phyloP scores from a whole-genome alignment of 2,329 filamentous ascomycete species.

The Alternaria triticina region DNA sequence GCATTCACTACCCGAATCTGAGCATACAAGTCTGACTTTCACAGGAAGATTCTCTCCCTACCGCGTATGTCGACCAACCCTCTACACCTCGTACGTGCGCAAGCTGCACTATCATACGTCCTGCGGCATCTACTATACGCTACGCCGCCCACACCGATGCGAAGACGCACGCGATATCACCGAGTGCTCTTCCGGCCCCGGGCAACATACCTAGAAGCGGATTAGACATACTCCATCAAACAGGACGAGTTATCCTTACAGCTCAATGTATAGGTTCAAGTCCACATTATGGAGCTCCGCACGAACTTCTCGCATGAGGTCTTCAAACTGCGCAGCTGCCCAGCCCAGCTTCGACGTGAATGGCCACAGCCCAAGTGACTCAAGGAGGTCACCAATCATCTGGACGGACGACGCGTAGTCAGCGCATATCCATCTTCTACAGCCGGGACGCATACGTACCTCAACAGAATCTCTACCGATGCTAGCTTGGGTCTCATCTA shows the following conservation, averaged over 20 bases:
- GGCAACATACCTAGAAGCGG: constrained; percentile 35
- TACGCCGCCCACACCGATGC: not conserved
- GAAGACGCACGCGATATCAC: constrained; percentile 4
- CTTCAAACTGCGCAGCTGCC: constrained; percentile 37
- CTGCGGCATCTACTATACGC: not conserved
- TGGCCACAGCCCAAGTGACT: constrained; percentile 47
- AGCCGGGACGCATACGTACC: constrained; percentile 1
- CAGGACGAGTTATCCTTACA: constrained; percentile 29
- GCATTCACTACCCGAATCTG: not conserved
- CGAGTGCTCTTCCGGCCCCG: constrained; percentile 39
- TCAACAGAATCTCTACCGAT: constrained; percentile 37
- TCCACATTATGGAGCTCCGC: constrained; percentile 36
- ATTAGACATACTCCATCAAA: constrained; percentile 13
- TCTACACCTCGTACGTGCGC: not conserved
- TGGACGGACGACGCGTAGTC: not conserved
- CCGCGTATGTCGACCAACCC: not conserved
- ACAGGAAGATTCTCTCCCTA: not conserved
- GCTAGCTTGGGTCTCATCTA: constrained; percentile 38
- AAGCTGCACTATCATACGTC: not conserved
- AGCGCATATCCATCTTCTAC: not conserved
- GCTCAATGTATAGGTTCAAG: constrained; percentile 45
- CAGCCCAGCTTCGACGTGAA: constrained; percentile 43
- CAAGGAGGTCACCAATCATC: constrained; percentile 44
- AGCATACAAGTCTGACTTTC: not conserved
- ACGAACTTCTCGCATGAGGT: constrained; percentile 37